phyloP scores from a whole-genome alignment of 148 eudicot species.

The Amaranthus cruentus region DNA sequence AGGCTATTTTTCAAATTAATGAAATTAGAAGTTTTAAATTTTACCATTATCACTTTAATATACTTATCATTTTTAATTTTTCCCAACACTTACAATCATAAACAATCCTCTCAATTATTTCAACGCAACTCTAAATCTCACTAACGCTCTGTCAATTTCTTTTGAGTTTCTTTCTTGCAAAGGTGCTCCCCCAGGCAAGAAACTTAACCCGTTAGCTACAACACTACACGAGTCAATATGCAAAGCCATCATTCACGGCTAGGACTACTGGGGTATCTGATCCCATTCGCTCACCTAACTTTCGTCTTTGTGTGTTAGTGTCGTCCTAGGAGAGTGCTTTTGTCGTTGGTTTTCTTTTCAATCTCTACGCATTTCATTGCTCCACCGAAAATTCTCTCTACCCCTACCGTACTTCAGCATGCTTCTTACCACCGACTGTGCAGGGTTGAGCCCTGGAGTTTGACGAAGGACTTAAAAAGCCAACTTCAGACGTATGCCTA shows the following conservation, averaged over 20 bases:
- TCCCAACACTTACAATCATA: too few species aligned
- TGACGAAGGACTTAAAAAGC: constrained; percentile 12
- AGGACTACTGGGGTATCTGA: background rate
- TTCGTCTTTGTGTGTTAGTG: background rate
- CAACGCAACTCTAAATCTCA: too few species aligned
- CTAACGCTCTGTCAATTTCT: too few species aligned
- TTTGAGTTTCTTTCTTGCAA: background rate
- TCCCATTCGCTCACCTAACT: background rate
- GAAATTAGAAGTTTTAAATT: too few species aligned
- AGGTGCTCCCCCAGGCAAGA: constrained; percentile 6
- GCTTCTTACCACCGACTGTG: background rate
- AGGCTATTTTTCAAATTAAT: too few species aligned
- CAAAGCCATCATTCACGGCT: background rate
- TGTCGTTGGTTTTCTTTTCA: background rate
- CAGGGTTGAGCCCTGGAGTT: constrained; percentile 14
- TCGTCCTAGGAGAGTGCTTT: background rate
- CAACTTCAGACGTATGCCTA: constrained; percentile 4
- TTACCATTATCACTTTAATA: too few species aligned
- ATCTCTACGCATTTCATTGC: constrained; percentile 10
- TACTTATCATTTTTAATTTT: too few species aligned
- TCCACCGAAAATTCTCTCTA: constrained; percentile 4
- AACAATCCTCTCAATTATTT: too few species aligned
- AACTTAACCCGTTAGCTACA: background rate
- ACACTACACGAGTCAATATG: background rate
- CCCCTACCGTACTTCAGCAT: constrained; percentile 6